Evolutionary conservation across 1,139 yeast species (phyloP).

Genomic region (Blastobotrys serpentis): DNA sequence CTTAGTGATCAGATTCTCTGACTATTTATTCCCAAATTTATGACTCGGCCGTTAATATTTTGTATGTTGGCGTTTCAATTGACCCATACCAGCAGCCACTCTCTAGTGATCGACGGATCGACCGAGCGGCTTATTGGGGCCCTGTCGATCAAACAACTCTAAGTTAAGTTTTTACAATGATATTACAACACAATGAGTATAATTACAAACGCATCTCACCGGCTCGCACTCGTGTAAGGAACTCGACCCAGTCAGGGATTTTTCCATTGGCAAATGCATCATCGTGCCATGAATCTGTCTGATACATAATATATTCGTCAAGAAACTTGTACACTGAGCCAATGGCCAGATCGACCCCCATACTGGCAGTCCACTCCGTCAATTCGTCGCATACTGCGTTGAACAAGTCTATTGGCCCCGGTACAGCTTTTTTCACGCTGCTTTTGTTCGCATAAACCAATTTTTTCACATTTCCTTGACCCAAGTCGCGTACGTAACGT

Average conservation of each 20-base stretch:
- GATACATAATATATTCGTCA: background rate
- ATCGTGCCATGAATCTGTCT: background rate
- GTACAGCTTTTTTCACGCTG: background rate
- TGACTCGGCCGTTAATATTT: too few relatives aligned
- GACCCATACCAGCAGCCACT: too few relatives aligned
- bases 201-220: background rate
- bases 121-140: too few relatives aligned
- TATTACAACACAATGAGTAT: too few relatives aligned
- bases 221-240: background rate
- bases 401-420: background rate
- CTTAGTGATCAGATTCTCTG: too few relatives aligned
- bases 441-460: background rate
- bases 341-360: background rate
- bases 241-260: background rate
- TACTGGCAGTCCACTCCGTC: background rate
- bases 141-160: background rate
- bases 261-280: conserved; percentile 1
- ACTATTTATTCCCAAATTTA: too few relatives aligned
- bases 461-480: background rate
- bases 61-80: too few relatives aligned
- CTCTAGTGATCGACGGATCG: too few relatives aligned
- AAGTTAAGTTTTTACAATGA: too few relatives aligned
- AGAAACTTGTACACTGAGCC: background rate
- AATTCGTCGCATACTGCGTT: background rate
- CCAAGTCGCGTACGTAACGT: background rate